Evolutionary conservation across 495 filamentous ascomycete species (phyloP).

Genomic region (Penicillium dipodomyicola): DNA sequence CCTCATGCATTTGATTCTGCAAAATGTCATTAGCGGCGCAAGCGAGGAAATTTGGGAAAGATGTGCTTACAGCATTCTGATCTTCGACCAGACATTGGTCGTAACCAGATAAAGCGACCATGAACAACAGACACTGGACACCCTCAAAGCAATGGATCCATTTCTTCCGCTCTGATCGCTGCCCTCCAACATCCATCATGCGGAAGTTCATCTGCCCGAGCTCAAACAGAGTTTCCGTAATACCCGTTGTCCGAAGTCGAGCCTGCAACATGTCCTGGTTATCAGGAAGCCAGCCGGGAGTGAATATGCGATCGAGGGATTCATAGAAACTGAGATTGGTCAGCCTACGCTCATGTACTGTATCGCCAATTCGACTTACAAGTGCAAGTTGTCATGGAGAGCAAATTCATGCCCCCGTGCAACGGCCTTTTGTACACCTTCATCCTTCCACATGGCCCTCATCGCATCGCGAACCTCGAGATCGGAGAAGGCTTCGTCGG

Average conservation of each 20-base stretch:
- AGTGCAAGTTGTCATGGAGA: conserved; percentile 89
- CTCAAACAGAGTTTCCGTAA: conserved; percentile 96
- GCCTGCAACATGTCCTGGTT: conserved; percentile 96
- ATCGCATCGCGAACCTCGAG: conserved; percentile 70
- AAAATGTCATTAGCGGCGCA: neutral
- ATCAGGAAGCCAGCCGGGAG: conserved; percentile 84
- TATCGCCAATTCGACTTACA: conserved; percentile 58
- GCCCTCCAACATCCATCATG: conserved; percentile 98
- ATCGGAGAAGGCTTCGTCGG: conserved; percentile 67
- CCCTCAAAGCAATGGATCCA: conserved; percentile 99
- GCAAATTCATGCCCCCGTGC: conserved; percentile 93
- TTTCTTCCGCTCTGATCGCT: conserved; percentile 97
- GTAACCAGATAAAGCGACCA: conserved; percentile 94
- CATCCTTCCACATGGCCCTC: conserved; percentile 79
- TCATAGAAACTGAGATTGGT: conserved; percentile 73
- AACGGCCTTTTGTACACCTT: conserved; percentile 80
- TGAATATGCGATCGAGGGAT: conserved; percentile 84
- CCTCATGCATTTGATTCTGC: conserved; percentile 99
- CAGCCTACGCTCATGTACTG: neutral
- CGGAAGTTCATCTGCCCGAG: conserved; percentile 92
- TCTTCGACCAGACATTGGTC: conserved; percentile 97
- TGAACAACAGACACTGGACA: conserved; percentile 87
- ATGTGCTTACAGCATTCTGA: conserved; percentile 80
- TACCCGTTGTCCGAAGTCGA: conserved; percentile 89
- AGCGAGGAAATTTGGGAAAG: neutral